Base-by-base conservation (phyloP, 495 filamentous ascomycete species). In the Penicillium taxi region DNA sequence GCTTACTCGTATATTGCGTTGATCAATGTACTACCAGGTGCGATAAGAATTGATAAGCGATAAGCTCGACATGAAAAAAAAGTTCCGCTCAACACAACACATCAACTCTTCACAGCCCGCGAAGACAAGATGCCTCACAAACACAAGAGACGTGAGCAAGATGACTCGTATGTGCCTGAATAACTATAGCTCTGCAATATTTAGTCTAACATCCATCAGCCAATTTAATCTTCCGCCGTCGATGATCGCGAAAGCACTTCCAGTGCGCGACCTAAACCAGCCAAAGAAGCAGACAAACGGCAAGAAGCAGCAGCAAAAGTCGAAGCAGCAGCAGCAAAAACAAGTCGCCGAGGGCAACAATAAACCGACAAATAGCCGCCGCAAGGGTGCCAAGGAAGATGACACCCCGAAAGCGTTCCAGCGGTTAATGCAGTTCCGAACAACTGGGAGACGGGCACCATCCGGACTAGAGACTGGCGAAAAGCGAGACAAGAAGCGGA, bases 381-480 rank as follows among this genome's bases (percentile, higher is more conserved):
- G 65, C 39, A 65, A 68, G 37, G 47, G 47, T 27, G 66, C 64
- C 27, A 50, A 56, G 13, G 64, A 72, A 25, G 79, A 93, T 54
- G 90, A 96, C 58, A 88, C 83, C 5, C 90, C 90, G 5, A 81
- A 81, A 31, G 86, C 82, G 5, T 96, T 96, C 63, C 70, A 73
- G 20, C 79, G 84, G 3, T 57, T 95, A 39, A 87, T 96, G 81
- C 74, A 79, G 11, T 75, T 74, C 53, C 63, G 77, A 42, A 56
- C 58, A 17, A 50, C 41, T 0, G 73, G 78, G 32, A 72, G 72
- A 45, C 70, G 69, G 27, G 60, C 69, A 8, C 72, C 73, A 0
- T 72, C 72, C 1, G 82, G 79, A 14, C 69, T 89, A 3, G 86
- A 94, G 49, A 72, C 87, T 27, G 81, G 78, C 24, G 63, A 69